Percentiles rank a stretch among this genome's conserved stretches.
Conservation (phyloP, 1,284 basidiomycete species). For the Apiotrichum mycotoxinovorans region DNA sequence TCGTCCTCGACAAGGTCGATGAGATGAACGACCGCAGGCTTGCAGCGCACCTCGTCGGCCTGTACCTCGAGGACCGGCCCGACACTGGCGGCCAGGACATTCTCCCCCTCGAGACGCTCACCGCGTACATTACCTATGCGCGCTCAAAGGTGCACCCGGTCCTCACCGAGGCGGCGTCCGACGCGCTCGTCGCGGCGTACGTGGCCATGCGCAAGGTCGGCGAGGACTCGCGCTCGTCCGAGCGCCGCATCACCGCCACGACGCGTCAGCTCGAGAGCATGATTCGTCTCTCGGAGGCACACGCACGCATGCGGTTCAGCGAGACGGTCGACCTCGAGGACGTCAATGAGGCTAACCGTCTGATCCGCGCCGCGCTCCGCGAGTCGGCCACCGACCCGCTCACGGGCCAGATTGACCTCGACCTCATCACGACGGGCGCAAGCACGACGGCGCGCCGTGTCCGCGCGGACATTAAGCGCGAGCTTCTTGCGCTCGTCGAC, state of each 20-base stretch:
- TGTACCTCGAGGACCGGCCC: constrained; percentile 90
- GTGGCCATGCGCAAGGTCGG: constrained; percentile 92
- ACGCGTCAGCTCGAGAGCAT: constrained; percentile 95
- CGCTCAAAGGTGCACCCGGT: constrained; percentile 81
- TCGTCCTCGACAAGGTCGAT: constrained; percentile 92
- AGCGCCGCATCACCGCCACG: constrained; percentile 95
- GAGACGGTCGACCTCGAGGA: constrained; percentile 78
- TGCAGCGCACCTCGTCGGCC: constrained; percentile 85
- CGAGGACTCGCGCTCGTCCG: constrained; percentile 76
- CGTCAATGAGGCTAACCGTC: constrained; percentile 82
- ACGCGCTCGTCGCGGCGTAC: constrained; percentile 82
- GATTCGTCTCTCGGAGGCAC: constrained; percentile 96
- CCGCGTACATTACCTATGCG: constrained; percentile 92
- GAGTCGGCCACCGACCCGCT: constrained; percentile 91
- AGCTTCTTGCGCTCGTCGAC: constrained; percentile 65
- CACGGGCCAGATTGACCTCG: constrained; percentile 88
- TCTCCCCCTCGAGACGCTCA: constrained; percentile 79
- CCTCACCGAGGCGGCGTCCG: constrained; percentile 80
- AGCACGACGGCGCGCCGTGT: constrained; percentile 76
- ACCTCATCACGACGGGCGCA: constrained; percentile 89
- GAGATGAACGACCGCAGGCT: constrained; percentile 83
- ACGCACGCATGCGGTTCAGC: constrained; percentile 91
- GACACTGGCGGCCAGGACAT: constrained; percentile 67
- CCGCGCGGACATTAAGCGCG: constrained; percentile 77
- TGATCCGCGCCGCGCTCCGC: constrained; percentile 93